Percentiles rank a stretch among this genome's conserved stretches.
phyloP scores from a whole-genome alignment of 768 basidiomycete species.

The Rhizopogon vinicolor region DNA sequence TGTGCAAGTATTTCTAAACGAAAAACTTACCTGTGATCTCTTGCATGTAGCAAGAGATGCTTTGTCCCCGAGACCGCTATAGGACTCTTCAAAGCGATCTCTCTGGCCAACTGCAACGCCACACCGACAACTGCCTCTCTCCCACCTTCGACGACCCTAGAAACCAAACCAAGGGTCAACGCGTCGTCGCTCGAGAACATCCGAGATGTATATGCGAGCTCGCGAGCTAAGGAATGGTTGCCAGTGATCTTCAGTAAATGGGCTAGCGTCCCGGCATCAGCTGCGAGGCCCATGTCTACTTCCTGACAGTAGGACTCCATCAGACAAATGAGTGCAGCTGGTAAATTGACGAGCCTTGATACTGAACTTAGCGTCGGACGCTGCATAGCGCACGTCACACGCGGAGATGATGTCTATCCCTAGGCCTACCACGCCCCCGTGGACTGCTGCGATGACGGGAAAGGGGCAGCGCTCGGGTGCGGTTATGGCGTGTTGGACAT shows the following conservation, averaged over 20 bases:
- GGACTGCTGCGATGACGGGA: conserved; percentile 81
- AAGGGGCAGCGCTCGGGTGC: conserved; percentile 64
- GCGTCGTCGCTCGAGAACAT: conserved; percentile 71
- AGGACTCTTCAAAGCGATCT: conserved; percentile 74
- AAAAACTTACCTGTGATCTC: conserved; percentile 66
- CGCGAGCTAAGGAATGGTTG: conserved; percentile 66
- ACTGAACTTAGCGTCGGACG: conserved; percentile 55
- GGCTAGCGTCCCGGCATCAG: conserved; percentile 85
- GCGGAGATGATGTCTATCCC: conserved; percentile 66
- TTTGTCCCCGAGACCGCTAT: conserved; percentile 77
- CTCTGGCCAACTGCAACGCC: conserved; percentile 59
- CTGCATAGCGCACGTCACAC: conserved; percentile 78
- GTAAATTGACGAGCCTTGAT: conserved; percentile 54
- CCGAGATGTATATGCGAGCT: conserved; percentile 73
- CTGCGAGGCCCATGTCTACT: conserved; percentile 82
- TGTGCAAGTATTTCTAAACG: neutral
- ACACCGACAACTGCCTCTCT: conserved; percentile 59
- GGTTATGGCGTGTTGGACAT: conserved; percentile 69
- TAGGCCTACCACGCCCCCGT: conserved; percentile 72
- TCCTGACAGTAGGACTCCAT: conserved; percentile 46
- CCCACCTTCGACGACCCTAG: conserved; percentile 63
- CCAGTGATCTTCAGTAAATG: conserved; percentile 74
- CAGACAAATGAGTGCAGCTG: neutral
- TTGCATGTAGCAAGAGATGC: conserved; percentile 67
- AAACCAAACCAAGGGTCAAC: conserved; percentile 64